These are phyloP conservation scores for Neofusicoccum umdonicola DNA, from an alignment of 2,329 filamentous ascomycete species.

Conservation along the genomic window DNA sequence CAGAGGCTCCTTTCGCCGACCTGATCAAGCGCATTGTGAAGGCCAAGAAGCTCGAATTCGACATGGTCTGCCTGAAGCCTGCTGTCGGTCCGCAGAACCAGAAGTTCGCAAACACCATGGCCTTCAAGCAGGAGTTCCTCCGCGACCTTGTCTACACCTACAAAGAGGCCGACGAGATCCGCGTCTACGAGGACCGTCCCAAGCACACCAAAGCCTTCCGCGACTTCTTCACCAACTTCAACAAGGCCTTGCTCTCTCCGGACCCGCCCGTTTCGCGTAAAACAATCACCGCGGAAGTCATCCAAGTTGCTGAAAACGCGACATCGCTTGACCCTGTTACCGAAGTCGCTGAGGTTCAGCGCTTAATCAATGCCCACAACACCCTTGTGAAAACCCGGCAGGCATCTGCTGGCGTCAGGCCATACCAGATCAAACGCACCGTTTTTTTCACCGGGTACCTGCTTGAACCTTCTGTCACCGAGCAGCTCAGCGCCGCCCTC, in stretches of 20 bases:
- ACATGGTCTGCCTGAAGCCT: constrained; percentile 86
- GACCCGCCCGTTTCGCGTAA: constrained; percentile 52
- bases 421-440: constrained; percentile 75
- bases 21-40: constrained; percentile 77
- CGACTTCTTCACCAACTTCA: constrained; percentile 78
- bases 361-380: constrained; percentile 88
- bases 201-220: constrained; percentile 77
- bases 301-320: constrained; percentile 77
- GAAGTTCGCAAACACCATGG: constrained; percentile 77
- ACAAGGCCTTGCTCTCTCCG: constrained; percentile 54
- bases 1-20: constrained; percentile 72
- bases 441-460: constrained; percentile 93
- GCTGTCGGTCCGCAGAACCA: constrained; percentile 76
- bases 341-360: constrained; percentile 81
- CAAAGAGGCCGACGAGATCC: constrained; percentile 74
- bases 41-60: constrained; percentile 78
- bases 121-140: constrained; percentile 87
- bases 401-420: constrained; percentile 46
- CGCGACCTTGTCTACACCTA: constrained; percentile 83
- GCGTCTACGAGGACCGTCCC: constrained; percentile 62
- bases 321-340: constrained; percentile 72
- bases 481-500: constrained; percentile 57
- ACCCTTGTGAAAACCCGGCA: constrained; percentile 49
- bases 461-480: constrained; percentile 68
- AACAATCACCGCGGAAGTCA: constrained; percentile 73